These are phyloP conservation scores for Rhynchosporium graminicola DNA, from an alignment of 2,329 filamentous ascomycete species.

Conservation along the genomic window DNA sequence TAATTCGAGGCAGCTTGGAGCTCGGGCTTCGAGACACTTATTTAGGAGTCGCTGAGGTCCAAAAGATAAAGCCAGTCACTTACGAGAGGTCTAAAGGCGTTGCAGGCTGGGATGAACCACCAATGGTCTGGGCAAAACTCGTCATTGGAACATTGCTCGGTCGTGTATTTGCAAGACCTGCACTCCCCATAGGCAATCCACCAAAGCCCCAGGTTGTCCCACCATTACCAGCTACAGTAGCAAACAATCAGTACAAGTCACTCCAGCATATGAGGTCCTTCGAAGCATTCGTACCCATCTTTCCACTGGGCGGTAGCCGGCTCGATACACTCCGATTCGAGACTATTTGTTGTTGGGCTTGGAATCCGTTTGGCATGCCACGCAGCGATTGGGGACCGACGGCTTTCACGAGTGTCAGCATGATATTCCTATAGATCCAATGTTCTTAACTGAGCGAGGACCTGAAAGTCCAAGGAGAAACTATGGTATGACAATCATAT, in stretches of 20 bases:
- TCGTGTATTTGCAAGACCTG: constrained; percentile 54
- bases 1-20: neutral
- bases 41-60: neutral
- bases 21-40: neutral
- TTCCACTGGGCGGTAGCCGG: constrained; percentile 65
- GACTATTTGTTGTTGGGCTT: constrained; percentile 56
- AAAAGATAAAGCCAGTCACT: constrained; percentile 42
- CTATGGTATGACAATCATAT: neutral
- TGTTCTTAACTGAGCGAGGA: constrained; percentile 1
- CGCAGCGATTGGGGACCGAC: constrained; percentile 63
- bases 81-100: constrained; percentile 66
- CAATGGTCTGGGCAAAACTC: constrained; percentile 68
- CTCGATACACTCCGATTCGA: constrained; percentile 58
- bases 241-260: constrained; percentile 32
- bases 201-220: constrained; percentile 60
- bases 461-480: neutral
- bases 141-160: constrained; percentile 58
- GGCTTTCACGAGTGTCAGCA: constrained; percentile 34
- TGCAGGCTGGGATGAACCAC: constrained; percentile 58
- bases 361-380: constrained; percentile 62
- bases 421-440: neutral
- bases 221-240: constrained; percentile 41
- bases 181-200: constrained; percentile 60
- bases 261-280: neutral
- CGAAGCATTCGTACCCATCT: constrained; percentile 55